Percentiles rank a stretch among this genome's conserved stretches.
phyloP scores from a whole-genome alignment of 1,284 basidiomycete species.

The Anthracocystis panici-leucophaei region DNA sequence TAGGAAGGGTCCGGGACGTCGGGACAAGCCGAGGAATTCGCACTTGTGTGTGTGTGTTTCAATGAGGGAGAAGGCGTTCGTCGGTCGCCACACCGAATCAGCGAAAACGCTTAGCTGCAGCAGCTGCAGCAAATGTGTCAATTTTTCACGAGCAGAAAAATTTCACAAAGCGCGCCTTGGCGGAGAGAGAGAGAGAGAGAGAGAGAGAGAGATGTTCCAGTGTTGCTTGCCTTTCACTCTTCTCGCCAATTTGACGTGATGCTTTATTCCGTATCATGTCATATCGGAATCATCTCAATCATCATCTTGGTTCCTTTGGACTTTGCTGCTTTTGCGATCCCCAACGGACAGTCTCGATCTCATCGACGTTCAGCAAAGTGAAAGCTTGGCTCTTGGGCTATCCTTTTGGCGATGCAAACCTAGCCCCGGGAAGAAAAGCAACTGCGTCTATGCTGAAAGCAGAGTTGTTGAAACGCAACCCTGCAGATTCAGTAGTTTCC shows the following conservation, averaged over 20 bases:
- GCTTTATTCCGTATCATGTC: neutral
- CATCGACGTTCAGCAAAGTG: neutral
- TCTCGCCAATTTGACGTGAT: neutral
- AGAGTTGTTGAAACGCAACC: conserved; percentile 8
- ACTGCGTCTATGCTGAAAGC: too few species aligned
- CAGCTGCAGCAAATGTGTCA: neutral
- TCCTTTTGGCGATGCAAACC: neutral
- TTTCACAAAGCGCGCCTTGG: neutral
- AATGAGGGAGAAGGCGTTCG: neutral
- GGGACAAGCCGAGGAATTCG: conserved; percentile 7
- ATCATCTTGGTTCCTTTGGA: neutral
- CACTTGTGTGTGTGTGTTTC: neutral
- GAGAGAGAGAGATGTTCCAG: neutral
- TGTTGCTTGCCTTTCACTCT: conserved; percentile 3
- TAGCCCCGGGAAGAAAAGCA: too few species aligned
- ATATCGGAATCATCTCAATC: neutral
- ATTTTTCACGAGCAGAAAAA: conserved; percentile 13
- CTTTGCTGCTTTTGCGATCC: neutral
- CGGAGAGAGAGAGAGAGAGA: neutral
- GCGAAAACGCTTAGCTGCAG: neutral
- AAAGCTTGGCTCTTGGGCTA: neutral
- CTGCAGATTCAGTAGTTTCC: neutral
- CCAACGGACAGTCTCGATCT: neutral
- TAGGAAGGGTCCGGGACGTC: conserved; percentile 19
- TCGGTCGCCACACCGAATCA: neutral